Evolutionary conservation across 2,329 filamentous ascomycete genomes (phyloP).

Genomic region (Phyllosticta paracitricarpa): DNA sequence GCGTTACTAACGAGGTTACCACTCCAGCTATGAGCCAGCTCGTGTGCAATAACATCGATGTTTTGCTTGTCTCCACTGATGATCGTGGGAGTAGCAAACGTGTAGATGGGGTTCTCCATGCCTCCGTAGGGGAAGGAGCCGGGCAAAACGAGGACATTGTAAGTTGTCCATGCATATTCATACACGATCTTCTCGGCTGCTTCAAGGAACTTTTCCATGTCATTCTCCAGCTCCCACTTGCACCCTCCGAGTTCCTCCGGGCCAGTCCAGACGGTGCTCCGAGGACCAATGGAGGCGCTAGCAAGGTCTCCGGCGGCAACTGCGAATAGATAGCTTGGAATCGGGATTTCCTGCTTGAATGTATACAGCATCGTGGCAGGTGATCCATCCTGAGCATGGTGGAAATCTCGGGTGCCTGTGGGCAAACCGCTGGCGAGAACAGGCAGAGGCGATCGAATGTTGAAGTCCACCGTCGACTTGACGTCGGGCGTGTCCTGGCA

Average conservation of each 20-base stretch:
- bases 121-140: conserved; percentile 55
- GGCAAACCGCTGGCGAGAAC: conserved; percentile 85
- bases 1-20: conserved; percentile 74
- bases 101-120: conserved; percentile 91
- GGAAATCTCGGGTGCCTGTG: conserved; percentile 41
- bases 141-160: conserved; percentile 85
- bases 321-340: conserved; percentile 92
- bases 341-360: conserved; percentile 85
- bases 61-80: conserved; percentile 79
- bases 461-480: conserved; percentile 90
- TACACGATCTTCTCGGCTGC: conserved; percentile 73
- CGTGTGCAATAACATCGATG: conserved; percentile 92
- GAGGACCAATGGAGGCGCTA: conserved; percentile 74
- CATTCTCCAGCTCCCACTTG: conserved; percentile 83
- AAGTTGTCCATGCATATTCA: conserved; percentile 79
- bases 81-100: conserved; percentile 89
- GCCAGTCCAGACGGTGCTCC: conserved; percentile 75
- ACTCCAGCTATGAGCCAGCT: conserved; percentile 68
- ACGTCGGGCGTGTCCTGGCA: conserved; percentile 97
- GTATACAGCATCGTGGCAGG: conserved; percentile 56
- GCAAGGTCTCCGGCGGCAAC: conserved; percentile 75
- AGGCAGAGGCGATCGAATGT: conserved; percentile 73
- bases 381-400: conserved; percentile 43
- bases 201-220: conserved; percentile 87
- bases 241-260: conserved; percentile 76